A percentile compares a stretch with the other conserved stretches of the same genome.
Conservation (phyloP, 257 asterid species). For the Penstemon newberryi region DNA sequence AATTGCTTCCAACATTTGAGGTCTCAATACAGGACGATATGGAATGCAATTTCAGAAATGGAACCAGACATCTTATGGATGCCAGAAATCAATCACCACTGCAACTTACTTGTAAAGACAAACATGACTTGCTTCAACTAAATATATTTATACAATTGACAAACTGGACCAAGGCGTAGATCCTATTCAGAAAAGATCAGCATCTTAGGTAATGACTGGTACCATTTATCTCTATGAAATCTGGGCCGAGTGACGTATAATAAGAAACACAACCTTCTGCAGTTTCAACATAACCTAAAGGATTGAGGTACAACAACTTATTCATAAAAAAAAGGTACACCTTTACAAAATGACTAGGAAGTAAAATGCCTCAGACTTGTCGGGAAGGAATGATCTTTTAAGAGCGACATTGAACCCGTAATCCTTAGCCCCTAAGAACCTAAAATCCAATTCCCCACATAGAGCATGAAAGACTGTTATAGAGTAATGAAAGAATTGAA, state of each 20-base stretch:
- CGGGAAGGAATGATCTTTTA: too few species aligned
- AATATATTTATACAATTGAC: too few species aligned
- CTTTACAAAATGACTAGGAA: neutral
- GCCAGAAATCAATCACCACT: neutral
- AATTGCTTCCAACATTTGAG: slow-evolving; percentile 12
- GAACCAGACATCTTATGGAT: neutral
- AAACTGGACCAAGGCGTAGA: too few species aligned
- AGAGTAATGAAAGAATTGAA: too few species aligned
- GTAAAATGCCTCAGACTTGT: too few species aligned
- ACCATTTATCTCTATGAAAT: neutral
- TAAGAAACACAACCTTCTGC: slow-evolving; percentile 8
- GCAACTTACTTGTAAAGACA: neutral
- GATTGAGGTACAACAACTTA: neutral
- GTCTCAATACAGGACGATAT: neutral
- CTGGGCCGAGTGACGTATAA: neutral
- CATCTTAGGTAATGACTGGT: neutral
- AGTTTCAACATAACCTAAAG: neutral
- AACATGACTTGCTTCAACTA: too few species aligned
- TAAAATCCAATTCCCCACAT: too few species aligned
- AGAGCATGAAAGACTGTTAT: too few species aligned
- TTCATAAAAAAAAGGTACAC: too few species aligned
- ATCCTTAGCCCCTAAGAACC: too few species aligned
- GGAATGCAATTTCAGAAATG: neutral
- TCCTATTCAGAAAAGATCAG: too few species aligned
- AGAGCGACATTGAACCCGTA: too few species aligned